phyloP scores from a whole-genome alignment of 2,329 filamentous ascomycete species.

The Colletotrichum salicis region DNA sequence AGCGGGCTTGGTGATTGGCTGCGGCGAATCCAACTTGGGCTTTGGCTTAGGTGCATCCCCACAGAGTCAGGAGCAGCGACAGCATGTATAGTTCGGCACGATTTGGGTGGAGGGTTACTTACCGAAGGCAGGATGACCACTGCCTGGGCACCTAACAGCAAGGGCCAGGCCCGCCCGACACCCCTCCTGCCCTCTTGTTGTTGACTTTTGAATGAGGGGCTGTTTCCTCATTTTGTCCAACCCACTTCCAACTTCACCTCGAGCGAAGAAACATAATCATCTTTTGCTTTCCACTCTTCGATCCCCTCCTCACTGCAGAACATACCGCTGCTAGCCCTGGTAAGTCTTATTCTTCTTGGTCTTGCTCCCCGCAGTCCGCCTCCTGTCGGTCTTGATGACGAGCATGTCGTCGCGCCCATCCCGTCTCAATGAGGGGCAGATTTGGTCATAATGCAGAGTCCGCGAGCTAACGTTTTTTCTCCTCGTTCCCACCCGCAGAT shows the following conservation, averaged over 20 bases:
- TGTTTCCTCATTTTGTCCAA: conserved; percentile 36
- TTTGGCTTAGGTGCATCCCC: conserved; percentile 18
- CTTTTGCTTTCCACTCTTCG: conserved; percentile 32
- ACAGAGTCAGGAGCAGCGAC: conserved; percentile 6
- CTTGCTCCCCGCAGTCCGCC: background rate
- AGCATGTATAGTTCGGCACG: background rate
- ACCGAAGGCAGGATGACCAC: conserved; percentile 9
- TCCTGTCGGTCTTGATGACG: conserved; percentile 11
- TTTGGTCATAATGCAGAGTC: conserved; percentile 22
- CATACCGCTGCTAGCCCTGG: conserved; percentile 29
- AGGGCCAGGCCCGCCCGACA: conserved; percentile 35
- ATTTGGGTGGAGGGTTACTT: conserved; percentile 19
- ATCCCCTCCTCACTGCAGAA: conserved; percentile 24
- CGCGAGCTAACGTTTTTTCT: conserved; percentile 26
- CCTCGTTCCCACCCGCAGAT: conserved; percentile 14
- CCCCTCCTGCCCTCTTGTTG: conserved; percentile 37
- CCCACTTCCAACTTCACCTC: conserved; percentile 36
- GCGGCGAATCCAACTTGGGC: conserved; percentile 29
- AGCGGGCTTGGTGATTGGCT: conserved; percentile 25
- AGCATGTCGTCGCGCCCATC: background rate
- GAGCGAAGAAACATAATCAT: conserved; percentile 31
- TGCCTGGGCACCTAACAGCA: conserved; percentile 34
- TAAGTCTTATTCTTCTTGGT: conserved; percentile 7
- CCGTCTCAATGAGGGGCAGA: conserved; percentile 31
- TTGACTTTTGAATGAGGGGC: conserved; percentile 38